A percentile compares a stretch with the other conserved stretches of the same genome.
These are phyloP conservation scores for Colletotrichum acutatum DNA, from an alignment of 2,329 filamentous ascomycete genomes.

Conservation along the genomic window DNA sequence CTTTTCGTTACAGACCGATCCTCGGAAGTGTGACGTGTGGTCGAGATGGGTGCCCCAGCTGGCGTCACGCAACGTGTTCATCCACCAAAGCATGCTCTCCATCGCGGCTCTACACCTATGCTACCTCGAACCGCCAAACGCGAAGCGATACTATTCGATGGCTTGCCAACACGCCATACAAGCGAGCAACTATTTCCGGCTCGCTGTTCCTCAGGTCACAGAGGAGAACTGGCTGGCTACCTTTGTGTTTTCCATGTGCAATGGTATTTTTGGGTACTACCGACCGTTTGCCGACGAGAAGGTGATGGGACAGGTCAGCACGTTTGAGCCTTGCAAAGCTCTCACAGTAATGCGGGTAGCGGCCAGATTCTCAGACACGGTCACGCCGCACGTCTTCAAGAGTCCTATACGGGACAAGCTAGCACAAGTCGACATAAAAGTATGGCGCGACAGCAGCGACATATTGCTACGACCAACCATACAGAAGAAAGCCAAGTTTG, in stretches of 20 bases:
- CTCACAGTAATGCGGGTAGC: slow-evolving; percentile 30
- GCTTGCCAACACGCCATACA: slow-evolving; percentile 35
- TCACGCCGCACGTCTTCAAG: slow-evolving; percentile 26
- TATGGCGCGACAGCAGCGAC: slow-evolving; percentile 27
- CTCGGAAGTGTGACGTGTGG: slow-evolving; percentile 35
- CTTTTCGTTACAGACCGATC: slow-evolving; percentile 30
- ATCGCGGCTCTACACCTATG: slow-evolving; percentile 35
- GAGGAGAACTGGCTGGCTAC: slow-evolving; percentile 35
- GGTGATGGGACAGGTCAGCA: slow-evolving; percentile 21
- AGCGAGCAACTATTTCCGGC: slow-evolving; percentile 35
- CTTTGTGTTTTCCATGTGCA: slow-evolving; percentile 34
- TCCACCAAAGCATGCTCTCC: slow-evolving; percentile 36
- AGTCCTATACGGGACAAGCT: slow-evolving; percentile 32
- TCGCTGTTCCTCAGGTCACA: slow-evolving; percentile 31
- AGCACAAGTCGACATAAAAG: slow-evolving; percentile 24
- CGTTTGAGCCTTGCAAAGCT: slow-evolving; percentile 27
- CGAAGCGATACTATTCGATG: slow-evolving; percentile 36
- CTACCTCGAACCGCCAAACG: slow-evolving; percentile 32
- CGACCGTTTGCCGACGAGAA: slow-evolving; percentile 34
- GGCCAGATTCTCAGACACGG: slow-evolving; percentile 30
- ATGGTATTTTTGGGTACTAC: slow-evolving; percentile 36
- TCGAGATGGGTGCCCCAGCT: slow-evolving; percentile 34
- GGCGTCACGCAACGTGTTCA: slow-evolving; percentile 32
- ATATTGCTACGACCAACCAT: slow-evolving; percentile 3
- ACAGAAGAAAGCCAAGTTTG: slow-evolving; percentile 19